Evolutionary conservation across 306 rosid genomes (phyloP).

Genomic region (Gillenia trifoliata): DNA sequence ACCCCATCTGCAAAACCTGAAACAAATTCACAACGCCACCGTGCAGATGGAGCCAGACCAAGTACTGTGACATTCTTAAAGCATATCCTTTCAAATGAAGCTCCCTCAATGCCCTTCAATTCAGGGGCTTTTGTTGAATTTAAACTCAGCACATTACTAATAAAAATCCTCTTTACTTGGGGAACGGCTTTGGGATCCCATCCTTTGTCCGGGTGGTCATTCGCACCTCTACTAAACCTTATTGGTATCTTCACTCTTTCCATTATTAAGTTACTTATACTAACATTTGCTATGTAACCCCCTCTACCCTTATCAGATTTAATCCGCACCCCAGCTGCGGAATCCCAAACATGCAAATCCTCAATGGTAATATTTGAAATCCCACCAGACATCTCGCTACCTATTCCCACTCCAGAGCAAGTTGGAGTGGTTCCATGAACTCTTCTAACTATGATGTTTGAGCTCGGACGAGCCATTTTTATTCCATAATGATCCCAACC

Average conservation of each 20-base stretch:
- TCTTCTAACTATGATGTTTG: conserved; percentile 75
- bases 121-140: conserved; percentile 75
- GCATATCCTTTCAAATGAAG: conserved; percentile 66
- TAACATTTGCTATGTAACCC: conserved; percentile 64
- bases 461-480: conserved; percentile 56
- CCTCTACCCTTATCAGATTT: conserved; percentile 91
- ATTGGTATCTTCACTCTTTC: conserved; percentile 84
- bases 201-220: conserved; percentile 85
- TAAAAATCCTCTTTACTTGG: conserved; percentile 47
- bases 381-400: conserved; percentile 98
- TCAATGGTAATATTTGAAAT: conserved; percentile 67
- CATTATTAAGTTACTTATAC: conserved; percentile 52
- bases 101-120: conserved; percentile 61
- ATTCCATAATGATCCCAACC: conserved; percentile 99
- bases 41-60: conserved; percentile 42
- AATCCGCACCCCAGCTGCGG: conserved; percentile 78
- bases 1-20: conserved; percentile 63
- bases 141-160: conserved; percentile 58
- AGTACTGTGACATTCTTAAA: conserved; percentile 60
- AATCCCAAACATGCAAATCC: conserved; percentile 82
- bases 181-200: conserved; percentile 95
- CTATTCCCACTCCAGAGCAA: conserved; percentile 94
- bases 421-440: conserved; percentile 93
- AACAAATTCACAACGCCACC: conserved; percentile 75
- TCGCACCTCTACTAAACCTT: conserved; percentile 82